Evolutionary conservation across 805 yeast species (phyloP), one percentile per base, ranked within the genome.

Genomic region (Torulaspora franciscae): DNA sequence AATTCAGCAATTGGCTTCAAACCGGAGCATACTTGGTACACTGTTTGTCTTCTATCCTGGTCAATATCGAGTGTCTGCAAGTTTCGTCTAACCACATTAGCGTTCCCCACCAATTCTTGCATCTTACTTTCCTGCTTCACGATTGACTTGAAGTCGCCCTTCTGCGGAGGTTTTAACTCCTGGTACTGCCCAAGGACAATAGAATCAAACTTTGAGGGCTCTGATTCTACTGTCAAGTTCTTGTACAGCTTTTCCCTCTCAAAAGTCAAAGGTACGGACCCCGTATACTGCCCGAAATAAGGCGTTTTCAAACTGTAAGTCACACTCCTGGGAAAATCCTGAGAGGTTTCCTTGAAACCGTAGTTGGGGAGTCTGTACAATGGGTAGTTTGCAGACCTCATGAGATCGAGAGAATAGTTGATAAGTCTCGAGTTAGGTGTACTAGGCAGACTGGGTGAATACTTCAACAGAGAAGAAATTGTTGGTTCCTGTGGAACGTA

Each of bases 281-380:
- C 69, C 2, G 82, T 72, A 37, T 90, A 68, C 9, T 85, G 76
- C 6, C 89, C 97, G 7, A 84, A 80, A 56, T 85, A 85, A 6
- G 71, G 68, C 43, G 88, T 78, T 54, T 64, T 68, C 62, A 70
- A 80, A 14, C 55, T 48, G 24, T 43, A 38, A 6, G 45, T 44
- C 13, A 40, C 28, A 43, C 51, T 57, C 34, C 45, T 43, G 6
- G 52, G 47, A 26, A 43, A 27, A 4, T 33, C 45, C 24, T 43
- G 41, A 7, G 35, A 37, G 13, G 38, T 40, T 7, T 40, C 28
- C 4, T 26, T 32, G n/a, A 45, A 32, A 7, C 63, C 62, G 14
- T 51, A 28, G 33, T 58, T 57, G 6, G 63, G 51, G 7, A 43
- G 43, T 41, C 63, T 57, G 36, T 52, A 32, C 1, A 57, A 29